Conservation (phyloP, 306 rosid genomes). For the Canavalia ensiformis region DNA sequence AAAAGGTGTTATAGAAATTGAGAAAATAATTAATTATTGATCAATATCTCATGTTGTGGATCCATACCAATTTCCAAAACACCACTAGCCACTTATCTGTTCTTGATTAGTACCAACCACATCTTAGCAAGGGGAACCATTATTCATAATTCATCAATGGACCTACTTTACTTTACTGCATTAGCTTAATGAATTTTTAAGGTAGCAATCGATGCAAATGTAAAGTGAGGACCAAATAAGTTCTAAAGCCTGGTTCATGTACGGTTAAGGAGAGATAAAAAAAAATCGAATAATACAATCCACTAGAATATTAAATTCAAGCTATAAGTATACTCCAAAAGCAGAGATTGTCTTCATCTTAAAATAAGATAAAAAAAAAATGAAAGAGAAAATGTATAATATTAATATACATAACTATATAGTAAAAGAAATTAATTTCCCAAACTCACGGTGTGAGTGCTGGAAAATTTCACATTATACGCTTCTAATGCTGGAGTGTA, state of each 20-base stretch:
- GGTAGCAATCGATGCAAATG: constrained; percentile 1
- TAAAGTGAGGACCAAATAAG: background rate
- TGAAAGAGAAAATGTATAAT: too few relatives aligned
- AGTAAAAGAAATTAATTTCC: background rate
- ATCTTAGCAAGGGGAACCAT: background rate
- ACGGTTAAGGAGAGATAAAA: background rate
- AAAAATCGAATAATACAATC: too few relatives aligned
- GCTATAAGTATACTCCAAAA: too few relatives aligned
- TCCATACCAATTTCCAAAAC: background rate
- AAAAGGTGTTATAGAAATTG: too few relatives aligned
- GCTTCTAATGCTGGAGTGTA: too few relatives aligned
- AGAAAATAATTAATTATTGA: too few relatives aligned
- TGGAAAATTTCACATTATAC: too few relatives aligned
- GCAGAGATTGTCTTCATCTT: too few relatives aligned
- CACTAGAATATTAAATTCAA: too few relatives aligned
- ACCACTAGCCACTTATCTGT: background rate
- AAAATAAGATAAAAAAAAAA: too few relatives aligned
- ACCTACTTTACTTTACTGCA: background rate
- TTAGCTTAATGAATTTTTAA: constrained; percentile 1
- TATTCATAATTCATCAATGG: background rate
- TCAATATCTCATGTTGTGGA: background rate
- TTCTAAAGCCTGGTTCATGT: background rate
- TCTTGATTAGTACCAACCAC: constrained; percentile 7
- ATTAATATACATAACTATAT: background rate
- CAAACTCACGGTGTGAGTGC: too few relatives aligned